Evolutionary conservation across 2,329 filamentous ascomycete species (phyloP).

Genomic region (Malbranchea cinnamomea): DNA sequence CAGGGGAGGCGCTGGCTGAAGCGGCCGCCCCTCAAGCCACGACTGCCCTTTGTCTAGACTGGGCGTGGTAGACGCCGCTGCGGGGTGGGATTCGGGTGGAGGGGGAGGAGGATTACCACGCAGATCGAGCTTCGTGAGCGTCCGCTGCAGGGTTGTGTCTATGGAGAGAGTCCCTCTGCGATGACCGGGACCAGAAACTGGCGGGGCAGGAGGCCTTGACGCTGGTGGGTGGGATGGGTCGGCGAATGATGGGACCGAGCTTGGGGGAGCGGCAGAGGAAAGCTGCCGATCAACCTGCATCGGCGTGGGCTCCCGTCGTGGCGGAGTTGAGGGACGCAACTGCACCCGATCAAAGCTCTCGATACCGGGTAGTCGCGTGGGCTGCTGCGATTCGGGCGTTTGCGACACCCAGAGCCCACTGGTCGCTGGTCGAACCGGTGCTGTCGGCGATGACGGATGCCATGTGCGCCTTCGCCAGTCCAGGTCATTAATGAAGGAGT

Average conservation of each 20-base stretch:
- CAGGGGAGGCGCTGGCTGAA: no score
- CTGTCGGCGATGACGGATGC: conserved; percentile 59
- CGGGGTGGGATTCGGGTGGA: no score
- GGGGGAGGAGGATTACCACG: conserved; percentile 18
- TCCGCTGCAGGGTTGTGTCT: conserved; percentile 32
- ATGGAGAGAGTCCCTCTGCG: conserved; percentile 33
- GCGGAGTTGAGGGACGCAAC: conserved; percentile 46
- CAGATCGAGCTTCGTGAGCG: conserved; percentile 29
- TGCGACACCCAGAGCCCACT: conserved; percentile 64
- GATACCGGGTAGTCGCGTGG: conserved; percentile 67
- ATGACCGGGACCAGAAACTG: conserved; percentile 30
- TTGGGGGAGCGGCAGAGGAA: no score
- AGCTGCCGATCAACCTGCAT: conserved; percentile 53
- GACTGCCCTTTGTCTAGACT: no score
- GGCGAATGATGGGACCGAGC: conserved; percentile 9
- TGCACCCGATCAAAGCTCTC: conserved; percentile 76
- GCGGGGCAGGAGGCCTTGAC: conserved; percentile 21
- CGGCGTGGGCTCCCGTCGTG: conserved; percentile 52
- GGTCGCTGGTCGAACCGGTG: conserved; percentile 48
- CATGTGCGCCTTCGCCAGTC: conserved; percentile 75
- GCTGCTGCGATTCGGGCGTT: conserved; percentile 50
- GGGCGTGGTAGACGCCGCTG: no score
- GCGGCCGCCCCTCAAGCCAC: no score
- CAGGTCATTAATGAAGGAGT: conserved; percentile 47
- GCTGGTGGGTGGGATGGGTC: conserved; percentile 2